Conservation (phyloP, 768 basidiomycete species). For the Leccinum sublutescens region DNA sequence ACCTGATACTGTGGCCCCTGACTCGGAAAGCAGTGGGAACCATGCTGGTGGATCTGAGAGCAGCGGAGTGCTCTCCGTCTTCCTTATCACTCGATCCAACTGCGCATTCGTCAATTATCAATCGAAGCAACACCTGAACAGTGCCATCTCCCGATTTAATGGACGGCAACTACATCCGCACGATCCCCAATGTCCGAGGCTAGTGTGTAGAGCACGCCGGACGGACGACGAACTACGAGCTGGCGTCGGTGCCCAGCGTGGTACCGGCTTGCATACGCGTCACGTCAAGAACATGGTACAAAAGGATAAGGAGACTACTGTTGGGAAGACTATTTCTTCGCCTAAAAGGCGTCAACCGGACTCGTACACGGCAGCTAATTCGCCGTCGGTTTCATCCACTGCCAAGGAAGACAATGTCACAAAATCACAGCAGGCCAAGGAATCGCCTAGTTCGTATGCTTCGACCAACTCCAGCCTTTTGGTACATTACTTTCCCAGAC, state of each 20-base stretch:
- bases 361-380: background rate
- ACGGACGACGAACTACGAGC: constrained; percentile 84
- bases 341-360: background rate
- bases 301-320: constrained; percentile 30
- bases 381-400: constrained; percentile 29
- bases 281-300: constrained; percentile 70
- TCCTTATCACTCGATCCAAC: constrained; percentile 91
- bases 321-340: background rate
- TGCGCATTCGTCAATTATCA: constrained; percentile 94
- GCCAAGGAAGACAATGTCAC: constrained; percentile 40
- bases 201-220: constrained; percentile 81
- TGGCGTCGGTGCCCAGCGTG: constrained; percentile 90
- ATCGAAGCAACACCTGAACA: constrained; percentile 55
- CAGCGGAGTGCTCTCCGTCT: constrained; percentile 78
- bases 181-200: constrained; percentile 69
- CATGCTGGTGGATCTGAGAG: background rate
- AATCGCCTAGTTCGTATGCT: constrained; percentile 63
- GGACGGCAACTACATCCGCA: constrained; percentile 64
- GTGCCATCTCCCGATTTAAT: constrained; percentile 72
- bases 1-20: constrained; percentile 15
- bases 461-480: constrained; percentile 87
- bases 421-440: constrained; percentile 1
- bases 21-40: background rate
- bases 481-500: constrained; percentile 70
- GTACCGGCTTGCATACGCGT: constrained; percentile 77